Evolutionary conservation across 257 asterid species (phyloP).

Genomic region (Ilex aquifolium): DNA sequence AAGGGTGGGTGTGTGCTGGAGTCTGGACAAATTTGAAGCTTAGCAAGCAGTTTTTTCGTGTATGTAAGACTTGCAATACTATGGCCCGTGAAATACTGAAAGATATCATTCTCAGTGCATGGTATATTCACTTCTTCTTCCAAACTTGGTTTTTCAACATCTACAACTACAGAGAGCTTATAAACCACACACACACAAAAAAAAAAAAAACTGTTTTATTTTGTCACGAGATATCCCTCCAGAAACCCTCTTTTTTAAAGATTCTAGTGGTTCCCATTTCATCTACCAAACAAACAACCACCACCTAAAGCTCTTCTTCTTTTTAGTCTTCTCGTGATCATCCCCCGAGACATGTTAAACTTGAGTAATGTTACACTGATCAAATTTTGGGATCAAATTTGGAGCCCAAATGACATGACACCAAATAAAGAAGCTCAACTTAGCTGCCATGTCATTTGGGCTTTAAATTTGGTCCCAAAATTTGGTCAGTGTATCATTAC

Average conservation of each 20-base stretch:
- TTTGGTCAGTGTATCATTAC: too few relatives aligned
- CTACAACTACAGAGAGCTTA: neutral
- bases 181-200: conserved; percentile 27
- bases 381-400: too few relatives aligned
- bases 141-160: neutral
- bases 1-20: too few relatives aligned
- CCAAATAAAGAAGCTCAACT: too few relatives aligned
- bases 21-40: too few relatives aligned
- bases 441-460: too few relatives aligned
- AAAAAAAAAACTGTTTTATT: neutral
- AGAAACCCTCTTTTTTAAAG: conserved; percentile 11
- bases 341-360: neutral
- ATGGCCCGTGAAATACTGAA: neutral
- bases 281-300: conserved; percentile 12
- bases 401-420: too few relatives aligned
- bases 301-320: conserved; percentile 9
- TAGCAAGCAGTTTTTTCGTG: too few relatives aligned
- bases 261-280: conserved; percentile 3
- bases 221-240: conserved; percentile 38
- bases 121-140: neutral
- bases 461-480: too few relatives aligned
- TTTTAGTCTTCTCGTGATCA: conserved; percentile 34
- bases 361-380: too few relatives aligned
- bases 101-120: neutral
- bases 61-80: neutral